A percentile compares a stretch with the other conserved stretches of the same genome.
These are phyloP conservation scores for Craspedostauros australis DNA, from an alignment of 108 stramenopile species.

Conservation along the genomic window DNA sequence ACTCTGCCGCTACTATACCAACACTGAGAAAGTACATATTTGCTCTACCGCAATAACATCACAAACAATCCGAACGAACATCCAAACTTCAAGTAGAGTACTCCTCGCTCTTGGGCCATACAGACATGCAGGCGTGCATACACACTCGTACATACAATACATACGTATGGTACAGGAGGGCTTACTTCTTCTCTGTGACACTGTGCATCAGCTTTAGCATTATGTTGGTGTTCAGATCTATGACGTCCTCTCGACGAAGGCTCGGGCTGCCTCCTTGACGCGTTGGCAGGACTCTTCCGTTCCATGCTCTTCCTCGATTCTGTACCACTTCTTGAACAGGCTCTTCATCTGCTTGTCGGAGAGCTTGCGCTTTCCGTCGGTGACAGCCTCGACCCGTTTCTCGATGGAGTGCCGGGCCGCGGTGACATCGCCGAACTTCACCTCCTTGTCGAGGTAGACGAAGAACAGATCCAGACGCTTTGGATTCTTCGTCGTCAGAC, in stretches of 20 bases:
- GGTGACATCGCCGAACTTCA: slow-evolving; percentile 80
- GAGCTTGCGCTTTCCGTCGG: slow-evolving; percentile 41
- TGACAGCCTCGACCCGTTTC: slow-evolving; percentile 28
- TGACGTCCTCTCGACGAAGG: slow-evolving; percentile 62
- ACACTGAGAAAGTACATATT: too few species aligned
- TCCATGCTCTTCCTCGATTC: slow-evolving; percentile 88
- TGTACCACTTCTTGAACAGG: slow-evolving; percentile 94
- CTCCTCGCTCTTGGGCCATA: too few species aligned
- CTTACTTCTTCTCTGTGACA: too few species aligned
- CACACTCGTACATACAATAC: too few species aligned
- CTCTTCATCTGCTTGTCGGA: slow-evolving; percentile 94
- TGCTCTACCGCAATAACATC: too few species aligned
- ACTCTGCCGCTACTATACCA: too few species aligned
- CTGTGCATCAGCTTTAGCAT: too few species aligned
- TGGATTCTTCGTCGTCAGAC: slow-evolving; percentile 73
- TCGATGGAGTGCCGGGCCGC: slow-evolving; percentile 77
- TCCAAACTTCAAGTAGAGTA: too few species aligned
- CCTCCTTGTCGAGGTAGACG: slow-evolving; percentile 93
- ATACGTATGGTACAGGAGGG: too few species aligned
- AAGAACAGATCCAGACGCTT: slow-evolving; percentile 92
- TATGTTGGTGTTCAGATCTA: too few species aligned
- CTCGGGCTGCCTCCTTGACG: slow-evolving; percentile 90
- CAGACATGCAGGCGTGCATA: too few species aligned
- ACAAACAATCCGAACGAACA: too few species aligned
- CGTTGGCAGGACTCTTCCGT: slow-evolving; percentile 57